Base-by-base conservation (phyloP, 176 grass and related monocot species). In the Neostapfia colusana region DNA sequence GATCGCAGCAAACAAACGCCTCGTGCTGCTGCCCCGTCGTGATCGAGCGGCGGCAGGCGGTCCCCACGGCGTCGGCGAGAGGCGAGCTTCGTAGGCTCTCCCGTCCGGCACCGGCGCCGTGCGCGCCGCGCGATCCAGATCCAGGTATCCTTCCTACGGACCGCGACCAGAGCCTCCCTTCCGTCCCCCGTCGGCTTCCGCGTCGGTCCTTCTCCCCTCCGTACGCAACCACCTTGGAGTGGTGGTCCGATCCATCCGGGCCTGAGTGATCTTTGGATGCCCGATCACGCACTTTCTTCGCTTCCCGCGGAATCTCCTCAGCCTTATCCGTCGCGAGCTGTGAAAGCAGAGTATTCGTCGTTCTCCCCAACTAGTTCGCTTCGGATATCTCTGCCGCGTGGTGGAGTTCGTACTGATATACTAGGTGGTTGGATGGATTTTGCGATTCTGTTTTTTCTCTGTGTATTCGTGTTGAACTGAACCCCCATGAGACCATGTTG, bases 101-200 rank as follows among this genome's bases (percentile, higher is more conserved):
- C 60, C 34, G 24, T 24, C 75, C 75, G 61, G 61, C 31, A 6
- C 16, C 44, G 28, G 18, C 34, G 48, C 69, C 69, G 31, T 55
- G 48, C 69, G 17, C 61, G 44, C 61, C 13, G 75, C 75, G 74
- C 43, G 75, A 78, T 66, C 75, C 75, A 78, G 75, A 78, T 78
- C 75, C 75, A 78, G 75, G 75, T 78, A 78, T 18, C 31, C 34
- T 12, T 39, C 20, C 14, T 8, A 8, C 12, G 34, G 75, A 66
- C 62, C 5, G 74, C 12, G 57, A 31, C 60, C 4, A 18, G 3
- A 7, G 28, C 61, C 7, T 25, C 44, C 37, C 43, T 17, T 49
- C 73, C 6, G 4, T 18, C 17, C 11, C 44, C 28, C 28, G 60
- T 2, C 14, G 20, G 11, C 61, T 42, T 24, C 28, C 10, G 27